A percentile compares a stretch with the other conserved stretches of the same genome.
phyloP scores from a whole-genome alignment of 1,139 yeast species.

The Kodamaea alishanica region DNA sequence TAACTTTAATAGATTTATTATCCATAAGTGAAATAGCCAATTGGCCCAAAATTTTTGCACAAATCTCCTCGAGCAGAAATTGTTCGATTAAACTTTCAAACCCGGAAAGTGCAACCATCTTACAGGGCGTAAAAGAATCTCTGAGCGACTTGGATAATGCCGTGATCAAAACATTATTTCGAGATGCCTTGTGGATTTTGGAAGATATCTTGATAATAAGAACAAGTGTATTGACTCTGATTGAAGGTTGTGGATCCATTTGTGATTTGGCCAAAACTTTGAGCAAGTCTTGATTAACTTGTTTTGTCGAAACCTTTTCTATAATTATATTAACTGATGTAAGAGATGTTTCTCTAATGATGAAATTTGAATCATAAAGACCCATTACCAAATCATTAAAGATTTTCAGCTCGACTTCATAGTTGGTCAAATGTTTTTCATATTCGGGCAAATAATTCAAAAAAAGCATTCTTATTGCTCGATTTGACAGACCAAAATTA shows the following conservation, averaged over 20 bases:
- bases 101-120: constrained; percentile 76
- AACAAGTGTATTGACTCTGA: constrained; percentile 81
- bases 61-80: constrained; percentile 73
- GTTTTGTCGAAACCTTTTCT: constrained; percentile 70
- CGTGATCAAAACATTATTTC: constrained; percentile 74
- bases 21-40: constrained; percentile 84
- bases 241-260: constrained; percentile 77
- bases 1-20: constrained; percentile 56
- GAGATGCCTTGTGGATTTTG: constrained; percentile 54
- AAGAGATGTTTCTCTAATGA: constrained; percentile 77
- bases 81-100: constrained; percentile 60
- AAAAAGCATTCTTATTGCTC: constrained; percentile 70
- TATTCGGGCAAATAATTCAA: constrained; percentile 61
- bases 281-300: constrained; percentile 79
- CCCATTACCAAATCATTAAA: constrained; percentile 72
- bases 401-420: constrained; percentile 65
- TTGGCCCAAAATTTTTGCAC: constrained; percentile 79
- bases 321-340: constrained; percentile 64
- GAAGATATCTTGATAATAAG: constrained; percentile 70
- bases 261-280: constrained; percentile 84
- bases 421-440: constrained; percentile 48
- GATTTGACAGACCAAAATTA: constrained; percentile 64
- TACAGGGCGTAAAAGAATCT: constrained; percentile 75
- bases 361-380: constrained; percentile 77
- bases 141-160: constrained; percentile 82